Base-by-base conservation (phyloP, 2,329 filamentous ascomycete genomes). In the Ophiostoma pallidulum region DNA sequence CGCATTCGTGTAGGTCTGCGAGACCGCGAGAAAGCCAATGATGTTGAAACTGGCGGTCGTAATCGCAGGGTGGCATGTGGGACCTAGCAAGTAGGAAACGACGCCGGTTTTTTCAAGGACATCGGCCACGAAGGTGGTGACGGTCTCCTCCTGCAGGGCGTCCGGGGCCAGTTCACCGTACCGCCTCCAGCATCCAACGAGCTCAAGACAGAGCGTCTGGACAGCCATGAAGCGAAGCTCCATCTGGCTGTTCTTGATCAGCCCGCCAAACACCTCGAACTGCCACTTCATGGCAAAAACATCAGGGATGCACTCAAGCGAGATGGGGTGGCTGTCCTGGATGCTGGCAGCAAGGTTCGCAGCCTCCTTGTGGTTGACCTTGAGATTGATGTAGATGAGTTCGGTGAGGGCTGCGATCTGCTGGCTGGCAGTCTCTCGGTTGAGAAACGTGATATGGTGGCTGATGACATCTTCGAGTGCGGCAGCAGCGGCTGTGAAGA, bases 41-140 rank as follows among this genome's bases (percentile, higher is more conserved):
- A 97, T 85, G 53, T 95, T 94, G 35, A 76, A 74, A 58, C 86
- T 86, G 55, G 89, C 80, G 31, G 76, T 73, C 18, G 94, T 92
- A 45, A 97, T 79, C 59, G 95, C 89, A 1, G 90, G 88, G 59
- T 97, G 92, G 28, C 91, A 96, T 48, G 89, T 89, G 13, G 91
- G 81, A 2, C 91, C 87, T 44, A 96, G 77, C 39, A 98, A 80
- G 63, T 96, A 97, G 50, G 89, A 80, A 20, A 94, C 77, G 22
- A 97, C 70, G 45, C 81, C 80, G 33, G 84, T 82, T 7, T 73
- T 67, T 14, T 83, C 71, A 29, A 97, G 69, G 54, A 86, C 83
- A 20, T 77, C 70, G 5, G 86, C 79, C 45, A 94, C 68, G 56
- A 84, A 82, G 12, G 75, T 71, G 53, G 91, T 69, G 41, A 86